Evolutionary conservation across 2,329 filamentous ascomycete genomes (phyloP).

Genomic region (Ophiostoma ulmi): DNA sequence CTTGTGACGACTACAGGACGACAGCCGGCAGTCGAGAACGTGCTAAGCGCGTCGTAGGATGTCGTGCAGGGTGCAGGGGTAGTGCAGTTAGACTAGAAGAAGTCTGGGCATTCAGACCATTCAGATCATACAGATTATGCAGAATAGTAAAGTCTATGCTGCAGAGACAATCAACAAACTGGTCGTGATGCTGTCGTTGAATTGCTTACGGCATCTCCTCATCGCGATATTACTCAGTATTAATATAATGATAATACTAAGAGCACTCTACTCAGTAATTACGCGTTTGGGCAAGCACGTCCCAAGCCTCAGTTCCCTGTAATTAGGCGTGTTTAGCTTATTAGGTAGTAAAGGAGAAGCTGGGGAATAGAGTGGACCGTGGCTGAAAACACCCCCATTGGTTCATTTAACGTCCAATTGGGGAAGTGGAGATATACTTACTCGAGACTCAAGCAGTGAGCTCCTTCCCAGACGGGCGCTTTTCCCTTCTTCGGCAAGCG

Average conservation of each 20-base stretch:
- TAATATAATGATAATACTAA: background rate
- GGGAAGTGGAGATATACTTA: background rate
- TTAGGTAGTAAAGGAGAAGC: slow-evolving; percentile 4
- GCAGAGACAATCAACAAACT: background rate
- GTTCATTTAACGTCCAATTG: background rate
- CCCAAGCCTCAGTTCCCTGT: background rate
- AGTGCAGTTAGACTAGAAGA: background rate
- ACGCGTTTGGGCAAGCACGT: background rate
- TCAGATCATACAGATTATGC: background rate
- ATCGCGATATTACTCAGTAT: background rate
- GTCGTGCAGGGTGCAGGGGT: background rate
- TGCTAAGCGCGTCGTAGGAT: background rate
- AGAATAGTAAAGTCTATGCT: background rate
- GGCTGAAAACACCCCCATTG: background rate
- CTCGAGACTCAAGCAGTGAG: background rate
- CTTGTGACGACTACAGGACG: background rate
- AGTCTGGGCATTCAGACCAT: background rate
- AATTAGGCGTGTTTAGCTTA: background rate
- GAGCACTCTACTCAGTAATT: background rate
- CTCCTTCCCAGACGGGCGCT: slow-evolving; percentile 4
- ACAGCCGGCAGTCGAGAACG: background rate
- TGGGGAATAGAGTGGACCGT: background rate
- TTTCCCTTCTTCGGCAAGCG: background rate
- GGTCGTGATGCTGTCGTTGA: background rate
- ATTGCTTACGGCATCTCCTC: background rate